These are phyloP conservation scores for Fremontodendron californicum DNA, from an alignment of 345 rosid genomes.

Conservation along the genomic window DNA sequence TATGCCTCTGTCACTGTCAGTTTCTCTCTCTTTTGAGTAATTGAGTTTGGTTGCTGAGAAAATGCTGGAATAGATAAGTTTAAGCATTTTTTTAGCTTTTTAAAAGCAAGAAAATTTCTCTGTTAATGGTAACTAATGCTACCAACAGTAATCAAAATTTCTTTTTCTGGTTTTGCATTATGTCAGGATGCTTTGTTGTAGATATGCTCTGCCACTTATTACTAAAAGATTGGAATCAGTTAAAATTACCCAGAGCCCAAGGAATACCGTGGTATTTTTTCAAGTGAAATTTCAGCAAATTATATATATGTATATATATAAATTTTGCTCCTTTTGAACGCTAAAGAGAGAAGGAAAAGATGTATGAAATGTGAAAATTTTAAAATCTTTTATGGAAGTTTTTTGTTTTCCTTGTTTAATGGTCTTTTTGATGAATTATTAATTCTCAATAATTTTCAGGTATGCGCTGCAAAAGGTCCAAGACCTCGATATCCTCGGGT, in stretches of 20 bases:
- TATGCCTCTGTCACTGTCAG: background rate
- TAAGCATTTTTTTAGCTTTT: background rate
- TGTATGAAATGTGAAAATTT: background rate
- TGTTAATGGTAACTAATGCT: background rate
- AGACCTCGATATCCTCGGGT: conserved; percentile 88
- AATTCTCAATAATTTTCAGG: conserved; percentile 33
- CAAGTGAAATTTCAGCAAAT: background rate
- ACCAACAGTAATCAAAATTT: background rate
- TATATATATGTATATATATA: background rate
- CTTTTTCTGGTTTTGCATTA: background rate
- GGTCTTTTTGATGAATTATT: background rate
- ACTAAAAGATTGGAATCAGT: conserved; percentile 36
- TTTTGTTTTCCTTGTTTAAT: too few species aligned
- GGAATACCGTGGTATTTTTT: conserved; percentile 50
- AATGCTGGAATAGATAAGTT: background rate
- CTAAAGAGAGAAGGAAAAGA: background rate
- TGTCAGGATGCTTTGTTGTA: conserved; percentile 28
- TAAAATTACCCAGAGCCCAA: conserved; percentile 26
- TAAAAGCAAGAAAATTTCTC: background rate
- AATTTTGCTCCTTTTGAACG: background rate
- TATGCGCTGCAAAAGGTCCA: conserved; percentile 86
- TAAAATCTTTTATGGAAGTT: too few species aligned
- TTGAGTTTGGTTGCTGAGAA: conserved; percentile 12
- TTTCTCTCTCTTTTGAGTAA: background rate
- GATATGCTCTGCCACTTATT: conserved; percentile 45